phyloP scores from a whole-genome alignment of 2,329 filamentous ascomycete species.

The Stagonosporopsis chrysanthemi region DNA sequence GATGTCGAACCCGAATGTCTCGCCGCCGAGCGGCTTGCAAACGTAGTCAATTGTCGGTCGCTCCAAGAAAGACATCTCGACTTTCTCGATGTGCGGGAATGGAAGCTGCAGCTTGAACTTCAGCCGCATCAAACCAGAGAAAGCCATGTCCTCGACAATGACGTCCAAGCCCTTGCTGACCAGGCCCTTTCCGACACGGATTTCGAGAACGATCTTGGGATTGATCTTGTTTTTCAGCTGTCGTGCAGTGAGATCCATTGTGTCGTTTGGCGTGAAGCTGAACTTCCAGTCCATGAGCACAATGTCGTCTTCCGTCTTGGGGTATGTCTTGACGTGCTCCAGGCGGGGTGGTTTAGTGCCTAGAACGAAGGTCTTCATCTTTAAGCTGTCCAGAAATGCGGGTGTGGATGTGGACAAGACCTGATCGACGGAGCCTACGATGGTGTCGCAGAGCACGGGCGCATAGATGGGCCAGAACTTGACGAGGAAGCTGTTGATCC shows the following conservation, averaged over 20 bases:
- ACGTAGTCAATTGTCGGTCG: conserved; percentile 93
- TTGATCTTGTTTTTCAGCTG: conserved; percentile 97
- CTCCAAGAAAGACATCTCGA: conserved; percentile 94
- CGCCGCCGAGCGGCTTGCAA: conserved; percentile 95
- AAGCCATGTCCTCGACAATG: conserved; percentile 97
- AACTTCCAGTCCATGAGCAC: conserved; percentile 99
- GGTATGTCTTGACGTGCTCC: conserved; percentile 98
- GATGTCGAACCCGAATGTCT: conserved; percentile 96
- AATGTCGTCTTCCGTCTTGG: conserved; percentile 91
- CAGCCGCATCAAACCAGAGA: conserved; percentile 92
- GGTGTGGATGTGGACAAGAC: conserved; percentile 92
- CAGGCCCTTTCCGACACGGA: conserved; percentile 93
- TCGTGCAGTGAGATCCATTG: conserved; percentile 84
- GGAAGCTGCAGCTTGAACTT: conserved; percentile 97
- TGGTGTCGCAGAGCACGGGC: conserved; percentile 87
- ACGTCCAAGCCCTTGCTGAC: conserved; percentile 97
- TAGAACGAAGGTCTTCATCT: conserved; percentile 90
- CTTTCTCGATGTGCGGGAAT: conserved; percentile 92
- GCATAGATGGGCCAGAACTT: conserved; percentile 99
- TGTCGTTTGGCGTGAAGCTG: conserved; percentile 97
- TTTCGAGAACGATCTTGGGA: conserved; percentile 93
- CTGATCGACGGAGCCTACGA: conserved; percentile 94
- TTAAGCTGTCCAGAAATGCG: conserved; percentile 89
- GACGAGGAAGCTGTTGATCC: conserved; percentile 98
- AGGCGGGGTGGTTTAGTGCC: conserved; percentile 94